phyloP scores from a whole-genome alignment of 2,329 filamentous ascomycete genomes.

The Alternaria longipes region DNA sequence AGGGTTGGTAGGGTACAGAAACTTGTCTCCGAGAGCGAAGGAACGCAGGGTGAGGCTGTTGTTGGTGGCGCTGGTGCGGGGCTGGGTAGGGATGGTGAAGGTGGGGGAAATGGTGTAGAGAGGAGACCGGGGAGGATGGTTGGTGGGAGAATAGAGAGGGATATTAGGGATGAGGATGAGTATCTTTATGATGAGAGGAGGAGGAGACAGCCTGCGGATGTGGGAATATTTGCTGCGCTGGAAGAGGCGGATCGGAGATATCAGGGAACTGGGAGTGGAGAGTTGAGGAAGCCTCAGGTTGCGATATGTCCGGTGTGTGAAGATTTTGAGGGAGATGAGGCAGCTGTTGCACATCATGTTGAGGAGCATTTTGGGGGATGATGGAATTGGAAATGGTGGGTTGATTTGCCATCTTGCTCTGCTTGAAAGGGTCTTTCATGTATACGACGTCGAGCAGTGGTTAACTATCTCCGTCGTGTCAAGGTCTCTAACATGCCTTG shows the following conservation, averaged over 20 bases:
- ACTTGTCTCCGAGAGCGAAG: constrained; percentile 54
- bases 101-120: constrained; percentile 8
- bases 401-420: not conserved
- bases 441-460: not conserved
- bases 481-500: not conserved
- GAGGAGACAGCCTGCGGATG: constrained; percentile 10
- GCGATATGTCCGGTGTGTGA: constrained; percentile 71
- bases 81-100: constrained; percentile 41
- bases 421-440: not conserved
- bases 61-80: constrained; percentile 35
- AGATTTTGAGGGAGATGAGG: constrained; percentile 72
- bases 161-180: constrained; percentile 42
- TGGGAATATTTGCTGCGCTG: constrained; percentile 34
- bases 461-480: not conserved
- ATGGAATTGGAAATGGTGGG: not conserved
- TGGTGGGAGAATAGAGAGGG: constrained; percentile 34
- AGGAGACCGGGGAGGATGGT: constrained; percentile 14
- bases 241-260: constrained; percentile 39
- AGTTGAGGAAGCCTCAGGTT: constrained; percentile 30
- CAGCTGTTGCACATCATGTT: constrained; percentile 73
- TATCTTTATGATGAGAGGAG: constrained; percentile 42
- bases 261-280: constrained; percentile 28
- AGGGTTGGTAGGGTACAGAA: constrained; percentile 77
- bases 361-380: constrained; percentile 61
- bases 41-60: constrained; percentile 34